Percentiles rank a stretch among this genome's conserved stretches.
Evolutionary conservation across 2,329 filamentous ascomycete species (phyloP).

Genomic region (Cercospora sp.): DNA sequence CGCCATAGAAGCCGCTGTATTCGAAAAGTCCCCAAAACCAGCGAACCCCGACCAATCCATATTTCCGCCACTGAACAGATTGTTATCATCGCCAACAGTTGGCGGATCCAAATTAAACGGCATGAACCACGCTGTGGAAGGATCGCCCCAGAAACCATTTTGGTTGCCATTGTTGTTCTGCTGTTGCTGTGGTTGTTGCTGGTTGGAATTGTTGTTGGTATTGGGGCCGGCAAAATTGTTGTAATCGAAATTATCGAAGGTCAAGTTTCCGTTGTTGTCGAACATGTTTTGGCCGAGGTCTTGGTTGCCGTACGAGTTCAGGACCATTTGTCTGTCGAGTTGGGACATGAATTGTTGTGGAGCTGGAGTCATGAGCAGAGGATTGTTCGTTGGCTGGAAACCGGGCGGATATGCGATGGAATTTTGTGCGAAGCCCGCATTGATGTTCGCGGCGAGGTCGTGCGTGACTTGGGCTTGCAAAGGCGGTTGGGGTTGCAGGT

Average conservation of each 20-base stretch:
- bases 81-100: slow-evolving; percentile 41
- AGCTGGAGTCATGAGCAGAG: slow-evolving; percentile 33
- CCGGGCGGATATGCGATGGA: slow-evolving; percentile 47
- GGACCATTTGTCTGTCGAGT: slow-evolving; percentile 74
- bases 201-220: slow-evolving; percentile 17
- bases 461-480: slow-evolving; percentile 26
- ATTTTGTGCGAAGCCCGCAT: slow-evolving; percentile 41
- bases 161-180: slow-evolving; percentile 8
- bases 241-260: slow-evolving; percentile 33
- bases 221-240: slow-evolving; percentile 25
- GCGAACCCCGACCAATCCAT: slow-evolving; percentile 38
- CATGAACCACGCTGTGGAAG: slow-evolving; percentile 78
- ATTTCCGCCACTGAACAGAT: slow-evolving; percentile 33
- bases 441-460: slow-evolving; percentile 27
- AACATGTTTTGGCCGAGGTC: slow-evolving; percentile 18
- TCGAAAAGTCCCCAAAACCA: slow-evolving; percentile 31
- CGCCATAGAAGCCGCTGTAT: slow-evolving; percentile 25
- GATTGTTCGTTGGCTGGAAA: slow-evolving; percentile 36
- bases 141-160: slow-evolving; percentile 40
- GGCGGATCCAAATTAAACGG: slow-evolving; percentile 88
- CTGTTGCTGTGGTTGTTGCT: slow-evolving; percentile 16
- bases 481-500: background rate
- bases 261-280: slow-evolving; percentile 21
- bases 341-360: slow-evolving; percentile 59
- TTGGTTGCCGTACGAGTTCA: slow-evolving; percentile 63